These are phyloP conservation scores for Kodamaea jinghongensis DNA, from an alignment of 805 yeast species.

Conservation along the genomic window DNA sequence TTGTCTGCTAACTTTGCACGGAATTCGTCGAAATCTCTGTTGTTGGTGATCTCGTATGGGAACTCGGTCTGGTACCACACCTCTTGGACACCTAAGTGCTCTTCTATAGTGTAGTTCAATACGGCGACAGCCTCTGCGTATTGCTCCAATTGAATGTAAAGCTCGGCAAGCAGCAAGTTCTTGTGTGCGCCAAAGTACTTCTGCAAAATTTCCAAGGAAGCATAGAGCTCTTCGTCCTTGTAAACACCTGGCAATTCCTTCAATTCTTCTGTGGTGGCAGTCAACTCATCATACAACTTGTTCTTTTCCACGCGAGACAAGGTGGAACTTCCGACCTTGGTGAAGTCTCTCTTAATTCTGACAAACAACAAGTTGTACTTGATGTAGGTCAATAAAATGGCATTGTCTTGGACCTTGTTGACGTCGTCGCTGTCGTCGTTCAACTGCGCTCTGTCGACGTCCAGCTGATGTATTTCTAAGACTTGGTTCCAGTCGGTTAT, in stretches of 20 bases:
- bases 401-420: conserved; percentile 64
- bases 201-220: conserved; percentile 51
- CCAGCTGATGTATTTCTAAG: conserved; percentile 54
- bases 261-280: conserved; percentile 54
- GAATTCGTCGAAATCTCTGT: conserved; percentile 28
- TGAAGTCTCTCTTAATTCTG: conserved; percentile 70
- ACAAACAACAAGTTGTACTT: conserved; percentile 64
- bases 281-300: conserved; percentile 50
- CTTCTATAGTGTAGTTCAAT: conserved; percentile 21
- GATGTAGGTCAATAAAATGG: conserved; percentile 72
- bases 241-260: conserved; percentile 89
- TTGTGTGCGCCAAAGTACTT: conserved; percentile 47
- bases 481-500: conserved; percentile 70
- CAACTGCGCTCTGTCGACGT: conserved; percentile 44
- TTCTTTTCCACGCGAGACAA: conserved; percentile 13
- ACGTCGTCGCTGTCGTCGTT: conserved; percentile 45
- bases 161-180: conserved; percentile 42
- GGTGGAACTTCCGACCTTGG: conserved; percentile 4
- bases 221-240: conserved; percentile 68
- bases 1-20: conserved; percentile 16
- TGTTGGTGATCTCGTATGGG: conserved; percentile 41
- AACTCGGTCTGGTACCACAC: conserved; percentile 36
- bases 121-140: conserved; percentile 50
- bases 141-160: conserved; percentile 39
- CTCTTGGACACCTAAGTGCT: conserved; percentile 13